Base-by-base conservation (phyloP, 164 flowering plant genomes). In the Stephania yunnanensis region DNA sequence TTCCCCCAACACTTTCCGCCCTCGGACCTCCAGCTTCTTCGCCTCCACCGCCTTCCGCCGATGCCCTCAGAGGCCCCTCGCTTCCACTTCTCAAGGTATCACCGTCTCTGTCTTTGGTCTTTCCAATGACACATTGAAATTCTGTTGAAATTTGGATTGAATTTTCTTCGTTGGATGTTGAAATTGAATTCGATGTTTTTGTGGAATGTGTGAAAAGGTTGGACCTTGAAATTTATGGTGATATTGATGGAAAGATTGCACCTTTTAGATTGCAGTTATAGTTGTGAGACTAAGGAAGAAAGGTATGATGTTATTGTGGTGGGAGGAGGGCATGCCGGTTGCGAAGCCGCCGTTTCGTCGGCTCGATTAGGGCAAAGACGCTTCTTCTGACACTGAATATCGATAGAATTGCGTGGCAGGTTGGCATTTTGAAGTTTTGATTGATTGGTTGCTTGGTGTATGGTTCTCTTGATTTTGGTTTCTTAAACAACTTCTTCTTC, bases 391-490 rank as follows among this genome's bases (percentile, higher is more conserved):
- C 99, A 3, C 86, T 95, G 44, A 95, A 95, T 74, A 84, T 95
- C 74, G 99, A 95, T 77, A 86, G 98, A 13, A 93, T 95, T 78
- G 99, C 99, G 69, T 95, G 99, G 99, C 99, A 95, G 99, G 99
- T 92, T 64, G 53, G 46, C 64, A 2, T 1, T 68, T 58, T 69
- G 75, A 46, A 66, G 30, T 63, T 46, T 2, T 25, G 36, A 17
- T 78, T 36, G 1, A 8, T 68, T 15, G 70, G 7, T 68, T 31
- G 12, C 15, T 36, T 31, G 8, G 8, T 25, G 10, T 46, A 6
- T 46, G 13, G 13, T 48, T 48, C 10, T 48, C 53, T 48, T 12
- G 42, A 2, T 48, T 48, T 8, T 48, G 53, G 6, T 48, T 7
- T 48, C 53, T 48, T 48, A 7, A 48, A 12, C 9, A 68, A 42